Conservation (phyloP, 176 grass and related monocot species). For the Bonia amplexicaulis region DNA sequence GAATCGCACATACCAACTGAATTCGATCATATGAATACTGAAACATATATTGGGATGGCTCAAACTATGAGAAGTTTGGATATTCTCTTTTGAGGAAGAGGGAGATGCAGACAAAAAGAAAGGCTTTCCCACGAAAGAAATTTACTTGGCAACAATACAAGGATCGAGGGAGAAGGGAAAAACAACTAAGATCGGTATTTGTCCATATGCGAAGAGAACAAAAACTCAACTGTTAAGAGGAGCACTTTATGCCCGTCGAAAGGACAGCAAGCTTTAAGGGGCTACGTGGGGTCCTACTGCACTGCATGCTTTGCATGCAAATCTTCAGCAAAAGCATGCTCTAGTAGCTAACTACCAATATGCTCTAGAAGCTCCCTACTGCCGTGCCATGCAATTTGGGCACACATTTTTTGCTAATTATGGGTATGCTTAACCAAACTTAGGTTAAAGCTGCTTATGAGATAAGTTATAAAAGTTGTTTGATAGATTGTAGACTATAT, state of each 20-base stretch:
- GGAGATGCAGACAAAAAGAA: not conserved
- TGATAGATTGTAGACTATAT: not conserved
- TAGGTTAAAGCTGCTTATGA: not conserved
- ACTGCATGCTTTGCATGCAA: not conserved
- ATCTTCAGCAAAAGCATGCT: not conserved
- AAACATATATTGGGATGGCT: not conserved
- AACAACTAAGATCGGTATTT: conserved; percentile 16
- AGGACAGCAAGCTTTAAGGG: conserved; percentile 31
- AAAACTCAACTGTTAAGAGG: not conserved
- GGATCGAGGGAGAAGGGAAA: not conserved
- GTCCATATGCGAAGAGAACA: not conserved
- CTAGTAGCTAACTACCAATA: not conserved
- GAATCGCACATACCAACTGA: not conserved
- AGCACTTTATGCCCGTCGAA: conserved; percentile 13
- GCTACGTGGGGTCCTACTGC: not conserved
- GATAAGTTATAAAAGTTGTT: not conserved
- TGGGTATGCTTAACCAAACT: not conserved
- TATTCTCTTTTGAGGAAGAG: not conserved
- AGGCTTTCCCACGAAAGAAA: not conserved
- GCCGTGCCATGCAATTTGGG: not conserved
- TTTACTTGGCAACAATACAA: not conserved
- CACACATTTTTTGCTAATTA: not conserved
- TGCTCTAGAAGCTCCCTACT: not conserved
- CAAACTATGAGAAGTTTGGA: not conserved
- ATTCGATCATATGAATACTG: not conserved